Base-by-base conservation (phyloP, 331 rosid genomes). In the Pyrus hybrid region DNA sequence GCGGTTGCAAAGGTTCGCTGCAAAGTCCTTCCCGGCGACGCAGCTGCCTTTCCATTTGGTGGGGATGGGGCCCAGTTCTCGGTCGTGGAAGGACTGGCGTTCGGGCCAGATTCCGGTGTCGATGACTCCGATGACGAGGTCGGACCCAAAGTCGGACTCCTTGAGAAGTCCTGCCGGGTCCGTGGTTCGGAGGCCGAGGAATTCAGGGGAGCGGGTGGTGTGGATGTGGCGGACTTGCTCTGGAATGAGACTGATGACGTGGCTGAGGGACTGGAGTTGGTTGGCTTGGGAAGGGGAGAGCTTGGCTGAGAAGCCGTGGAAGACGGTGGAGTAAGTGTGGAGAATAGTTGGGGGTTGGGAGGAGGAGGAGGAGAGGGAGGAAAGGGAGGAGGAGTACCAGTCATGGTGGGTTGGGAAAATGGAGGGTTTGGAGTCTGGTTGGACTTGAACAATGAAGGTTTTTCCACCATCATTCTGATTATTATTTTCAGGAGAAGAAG, bases 81-180 rank as follows among this genome's bases (percentile, higher is more conserved):
- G 87, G 82, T 92, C 96, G 41, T 88, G 80, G 86, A 95, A 95
- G 81, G 97, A 92, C 64, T 89, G 79, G 17, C 96, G 72, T 87
- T 92, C 97, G 5, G 99, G 97, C 96, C 93, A 92, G 43, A 95
- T 87, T 3, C 99, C 99, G 4, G 99, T 95, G 61, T 95, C 99
- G 45, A 95, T 85, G 9, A 95, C 97, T 5, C 97, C 99, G 13
- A 95, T 90, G 3, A 95, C 99, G 1, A 95, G 97, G 87, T 95
- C 99, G 3, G 99, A 92, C 12, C 99, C 99, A 43, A 83, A 95
- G 85, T 90, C 97, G 1, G 99, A 85, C 62, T 95, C 97, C 63
- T 85, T 92, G 25, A 95, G 96, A n/a, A 95, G 81, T 5, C 97
- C 99, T 3, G 93, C 80, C 2, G 81, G 80, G 66, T 82, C 93